phyloP scores from a whole-genome alignment of 805 yeast genomes.

The Ogataea nakhonphanomensis region DNA sequence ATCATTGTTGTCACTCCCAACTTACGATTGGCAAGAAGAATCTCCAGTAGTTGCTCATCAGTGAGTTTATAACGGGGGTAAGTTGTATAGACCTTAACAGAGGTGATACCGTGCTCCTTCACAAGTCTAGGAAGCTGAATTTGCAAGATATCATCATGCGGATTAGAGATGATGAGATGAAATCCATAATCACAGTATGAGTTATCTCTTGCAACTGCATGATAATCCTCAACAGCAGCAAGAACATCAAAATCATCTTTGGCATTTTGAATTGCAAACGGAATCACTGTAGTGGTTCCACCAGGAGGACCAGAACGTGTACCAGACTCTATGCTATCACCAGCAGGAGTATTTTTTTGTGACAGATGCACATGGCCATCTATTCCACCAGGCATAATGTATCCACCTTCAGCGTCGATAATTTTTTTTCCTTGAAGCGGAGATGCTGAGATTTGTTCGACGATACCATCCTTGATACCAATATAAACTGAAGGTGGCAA shows the following conservation, averaged over 20 bases:
- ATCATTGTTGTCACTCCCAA: constrained; percentile 46
- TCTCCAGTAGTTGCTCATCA: constrained; percentile 39
- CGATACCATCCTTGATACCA: constrained; percentile 32
- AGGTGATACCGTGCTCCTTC: constrained; percentile 36
- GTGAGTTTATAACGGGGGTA: constrained; percentile 40
- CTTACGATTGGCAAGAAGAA: constrained; percentile 38
- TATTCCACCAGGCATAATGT: constrained; percentile 49
- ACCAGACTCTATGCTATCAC: constrained; percentile 44
- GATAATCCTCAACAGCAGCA: constrained; percentile 23
- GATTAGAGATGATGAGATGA: constrained; percentile 39
- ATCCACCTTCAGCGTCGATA: constrained; percentile 45
- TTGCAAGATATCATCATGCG: constrained; percentile 16
- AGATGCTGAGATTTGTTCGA: constrained; percentile 18
- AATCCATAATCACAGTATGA: constrained; percentile 47
- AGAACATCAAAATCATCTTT: constrained; percentile 25
- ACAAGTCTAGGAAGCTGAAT: constrained; percentile 34
- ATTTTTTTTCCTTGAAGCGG: constrained; percentile 16
- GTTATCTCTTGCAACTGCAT: constrained; percentile 32
- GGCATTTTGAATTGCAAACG: constrained; percentile 43
- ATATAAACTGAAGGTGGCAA: constrained; percentile 34
- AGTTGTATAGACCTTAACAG: constrained; percentile 44
- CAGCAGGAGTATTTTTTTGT: constrained; percentile 39
- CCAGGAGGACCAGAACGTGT: constrained; percentile 46
- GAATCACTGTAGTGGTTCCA: constrained; percentile 47
- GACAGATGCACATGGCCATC: constrained; percentile 49